Evolutionary conservation across 2,329 filamentous ascomycete genomes (phyloP).

Genomic region (Macrophomina phaseolina): DNA sequence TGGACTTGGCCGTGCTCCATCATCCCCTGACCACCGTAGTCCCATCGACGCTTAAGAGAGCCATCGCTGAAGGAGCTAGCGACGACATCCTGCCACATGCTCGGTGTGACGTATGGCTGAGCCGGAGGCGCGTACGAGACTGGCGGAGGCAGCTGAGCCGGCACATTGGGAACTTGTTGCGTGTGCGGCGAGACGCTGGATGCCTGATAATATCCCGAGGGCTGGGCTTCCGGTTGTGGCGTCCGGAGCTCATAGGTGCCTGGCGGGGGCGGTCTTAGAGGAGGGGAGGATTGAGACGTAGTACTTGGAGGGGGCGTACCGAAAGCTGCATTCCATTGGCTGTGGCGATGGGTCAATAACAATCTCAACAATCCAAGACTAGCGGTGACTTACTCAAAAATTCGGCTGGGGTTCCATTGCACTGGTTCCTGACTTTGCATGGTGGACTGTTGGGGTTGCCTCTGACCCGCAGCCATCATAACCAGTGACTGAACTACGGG

Average conservation of each 20-base stretch:
- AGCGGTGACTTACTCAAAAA: constrained; percentile 77
- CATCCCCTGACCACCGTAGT: constrained; percentile 45
- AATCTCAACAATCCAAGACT: constrained; percentile 25
- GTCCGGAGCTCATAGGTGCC: constrained; percentile 46
- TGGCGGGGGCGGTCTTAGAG: constrained; percentile 49
- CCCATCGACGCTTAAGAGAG: constrained; percentile 51
- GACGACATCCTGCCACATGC: constrained; percentile 59
- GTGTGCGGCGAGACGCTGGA: constrained; percentile 44
- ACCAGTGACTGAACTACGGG: constrained; percentile 73
- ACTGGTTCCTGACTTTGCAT: constrained; percentile 66
- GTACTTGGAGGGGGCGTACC: constrained; percentile 66
- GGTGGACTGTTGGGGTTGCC: constrained; percentile 55
- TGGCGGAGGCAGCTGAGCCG: constrained; percentile 41
- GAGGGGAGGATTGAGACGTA: constrained; percentile 51
- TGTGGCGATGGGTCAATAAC: constrained; percentile 46
- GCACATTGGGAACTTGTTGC: constrained; percentile 37
- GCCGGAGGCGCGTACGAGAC: constrained; percentile 40
- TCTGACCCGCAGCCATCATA: constrained; percentile 68
- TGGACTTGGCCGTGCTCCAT: constrained; percentile 44
- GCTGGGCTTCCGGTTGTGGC: constrained; percentile 42
- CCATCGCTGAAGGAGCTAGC: constrained; percentile 48
- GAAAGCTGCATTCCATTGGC: constrained; percentile 96
- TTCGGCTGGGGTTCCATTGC: constrained; percentile 82
- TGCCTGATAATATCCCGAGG: constrained; percentile 40
- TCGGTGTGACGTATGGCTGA: constrained; percentile 52